A percentile compares a stretch with the other conserved stretches of the same genome.
Conservation (phyloP, 2,329 filamentous ascomycete genomes). For the Ascochyta clinopodiicola region DNA sequence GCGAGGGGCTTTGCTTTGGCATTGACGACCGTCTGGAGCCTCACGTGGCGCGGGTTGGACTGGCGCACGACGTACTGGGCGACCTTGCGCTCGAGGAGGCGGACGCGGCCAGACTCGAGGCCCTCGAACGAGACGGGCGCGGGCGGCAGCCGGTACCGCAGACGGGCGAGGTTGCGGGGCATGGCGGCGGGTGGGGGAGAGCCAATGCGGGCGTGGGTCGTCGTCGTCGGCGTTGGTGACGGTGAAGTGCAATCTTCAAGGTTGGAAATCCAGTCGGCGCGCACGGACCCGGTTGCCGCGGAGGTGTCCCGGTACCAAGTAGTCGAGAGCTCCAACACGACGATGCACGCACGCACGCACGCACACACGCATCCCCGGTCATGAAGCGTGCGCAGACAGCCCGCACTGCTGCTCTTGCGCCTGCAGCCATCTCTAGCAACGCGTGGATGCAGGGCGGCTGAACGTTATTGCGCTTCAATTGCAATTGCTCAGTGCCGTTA, state of each 20-base stretch:
- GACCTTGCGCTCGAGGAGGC: slow-evolving; percentile 21
- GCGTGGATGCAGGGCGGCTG: slow-evolving; percentile 3
- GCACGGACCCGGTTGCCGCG: slow-evolving; percentile 18
- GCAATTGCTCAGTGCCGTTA: no score
- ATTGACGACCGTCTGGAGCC: slow-evolving; percentile 34
- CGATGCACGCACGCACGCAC: background rate
- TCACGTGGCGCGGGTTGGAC: slow-evolving; percentile 34
- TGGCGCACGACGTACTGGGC: slow-evolving; percentile 32
- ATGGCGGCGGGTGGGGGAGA: slow-evolving; percentile 28
- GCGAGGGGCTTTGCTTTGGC: slow-evolving; percentile 30
- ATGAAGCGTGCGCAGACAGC: slow-evolving; percentile 19
- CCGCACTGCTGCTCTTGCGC: background rate
- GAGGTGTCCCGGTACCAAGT: slow-evolving; percentile 1
- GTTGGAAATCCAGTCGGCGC: slow-evolving; percentile 6
- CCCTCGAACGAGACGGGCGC: slow-evolving; percentile 25
- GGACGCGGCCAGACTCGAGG: slow-evolving; percentile 10
- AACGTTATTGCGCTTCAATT: background rate
- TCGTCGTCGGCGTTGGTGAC: slow-evolving; percentile 1
- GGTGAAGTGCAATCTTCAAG: background rate
- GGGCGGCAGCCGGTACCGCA: slow-evolving; percentile 33
- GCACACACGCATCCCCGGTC: slow-evolving; percentile 4
- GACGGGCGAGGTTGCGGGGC: slow-evolving; percentile 39
- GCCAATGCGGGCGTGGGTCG: slow-evolving; percentile 1
- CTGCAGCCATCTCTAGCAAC: background rate
- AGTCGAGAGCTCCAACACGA: no score